Conservation (phyloP, 139 green algal species). For the Chlorella sp. region DNA sequence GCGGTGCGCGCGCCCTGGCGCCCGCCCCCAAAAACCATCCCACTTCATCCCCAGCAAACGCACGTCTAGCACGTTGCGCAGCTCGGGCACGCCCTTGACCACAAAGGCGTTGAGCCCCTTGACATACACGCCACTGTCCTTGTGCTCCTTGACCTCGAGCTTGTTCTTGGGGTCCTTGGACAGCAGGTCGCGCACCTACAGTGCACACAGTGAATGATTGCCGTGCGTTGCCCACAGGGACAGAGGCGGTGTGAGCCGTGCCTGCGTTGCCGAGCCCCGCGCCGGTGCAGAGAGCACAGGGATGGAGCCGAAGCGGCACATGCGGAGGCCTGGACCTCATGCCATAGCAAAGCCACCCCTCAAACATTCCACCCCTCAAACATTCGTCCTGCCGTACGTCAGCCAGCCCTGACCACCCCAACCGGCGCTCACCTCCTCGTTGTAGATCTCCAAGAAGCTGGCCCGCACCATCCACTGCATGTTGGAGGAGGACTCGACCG, state of each 20-base stretch:
- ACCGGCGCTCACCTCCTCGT: slow-evolving; percentile 79
- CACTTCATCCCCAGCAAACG: background rate
- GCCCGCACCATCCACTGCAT: slow-evolving; percentile 73
- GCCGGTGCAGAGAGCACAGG: no score
- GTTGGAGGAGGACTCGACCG: slow-evolving; percentile 44
- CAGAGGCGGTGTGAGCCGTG: background rate
- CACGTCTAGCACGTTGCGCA: slow-evolving; percentile 73
- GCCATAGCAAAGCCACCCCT: no score
- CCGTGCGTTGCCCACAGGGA: no score
- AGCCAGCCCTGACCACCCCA: no score
- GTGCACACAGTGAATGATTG: no score
- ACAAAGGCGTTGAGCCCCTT: slow-evolving; percentile 77
- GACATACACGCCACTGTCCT: slow-evolving; percentile 74
- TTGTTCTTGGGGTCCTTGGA: slow-evolving; percentile 56
- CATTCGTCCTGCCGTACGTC: no score
- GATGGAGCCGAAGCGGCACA: no score
- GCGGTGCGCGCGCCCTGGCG: no score
- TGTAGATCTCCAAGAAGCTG: slow-evolving; percentile 89
- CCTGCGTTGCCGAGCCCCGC: no score
- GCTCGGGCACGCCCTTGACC: slow-evolving; percentile 71
- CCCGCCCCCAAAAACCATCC: no score
- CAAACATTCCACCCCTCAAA: no score
- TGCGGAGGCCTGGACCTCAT: no score
- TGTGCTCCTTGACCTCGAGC: slow-evolving; percentile 73
- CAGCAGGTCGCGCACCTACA: slow-evolving; percentile 57